Percentiles rank a stretch among this genome's conserved stretches.
phyloP scores from a whole-genome alignment of 495 filamentous ascomycete genomes.

The Tetracladium setigerum region DNA sequence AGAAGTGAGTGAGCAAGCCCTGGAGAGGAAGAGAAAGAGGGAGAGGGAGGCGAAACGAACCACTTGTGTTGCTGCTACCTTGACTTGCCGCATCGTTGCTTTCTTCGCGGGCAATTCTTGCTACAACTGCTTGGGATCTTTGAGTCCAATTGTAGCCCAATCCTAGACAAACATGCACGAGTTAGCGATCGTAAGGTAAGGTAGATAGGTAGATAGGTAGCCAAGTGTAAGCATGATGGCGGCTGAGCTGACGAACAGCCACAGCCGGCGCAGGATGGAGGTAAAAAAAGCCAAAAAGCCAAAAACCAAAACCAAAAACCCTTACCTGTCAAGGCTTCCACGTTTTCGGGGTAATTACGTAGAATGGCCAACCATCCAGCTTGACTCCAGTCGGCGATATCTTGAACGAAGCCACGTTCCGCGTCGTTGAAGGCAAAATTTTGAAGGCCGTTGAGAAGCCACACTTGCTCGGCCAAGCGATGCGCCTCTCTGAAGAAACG shows the following conservation, averaged over 20 bases:
- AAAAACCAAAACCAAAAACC: not conserved
- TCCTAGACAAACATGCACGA: slow-evolving; percentile 26
- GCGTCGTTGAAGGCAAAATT: slow-evolving; percentile 31
- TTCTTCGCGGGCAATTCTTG: slow-evolving; percentile 38
- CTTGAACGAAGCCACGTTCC: slow-evolving; percentile 33
- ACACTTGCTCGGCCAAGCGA: slow-evolving; percentile 31
- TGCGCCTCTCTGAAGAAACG: slow-evolving; percentile 29
- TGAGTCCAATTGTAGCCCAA: slow-evolving; percentile 42
- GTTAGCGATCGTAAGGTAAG: slow-evolving; percentile 2
- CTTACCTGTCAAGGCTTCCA: slow-evolving; percentile 35
- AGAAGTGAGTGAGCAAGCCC: no score
- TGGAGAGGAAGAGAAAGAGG: not conserved
- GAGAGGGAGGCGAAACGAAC: not conserved
- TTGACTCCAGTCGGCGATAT: slow-evolving; percentile 40
- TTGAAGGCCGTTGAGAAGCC: slow-evolving; percentile 34
- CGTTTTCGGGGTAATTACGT: slow-evolving; percentile 30
- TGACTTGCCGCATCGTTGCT: slow-evolving; percentile 22
- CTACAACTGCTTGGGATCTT: slow-evolving; percentile 38
- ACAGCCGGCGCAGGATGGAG: not conserved
- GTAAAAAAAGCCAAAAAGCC: no score
- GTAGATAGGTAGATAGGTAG: no score
- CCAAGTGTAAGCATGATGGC: not conserved
- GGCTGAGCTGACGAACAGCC: not conserved
- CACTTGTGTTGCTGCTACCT: slow-evolving; percentile 25
- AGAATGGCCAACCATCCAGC: slow-evolving; percentile 35